Percentiles rank a stretch among this genome's conserved stretches.
These are phyloP conservation scores for Sporothrix schenckii DNA, from an alignment of 2,329 filamentous ascomycete genomes.

Conservation along the genomic window DNA sequence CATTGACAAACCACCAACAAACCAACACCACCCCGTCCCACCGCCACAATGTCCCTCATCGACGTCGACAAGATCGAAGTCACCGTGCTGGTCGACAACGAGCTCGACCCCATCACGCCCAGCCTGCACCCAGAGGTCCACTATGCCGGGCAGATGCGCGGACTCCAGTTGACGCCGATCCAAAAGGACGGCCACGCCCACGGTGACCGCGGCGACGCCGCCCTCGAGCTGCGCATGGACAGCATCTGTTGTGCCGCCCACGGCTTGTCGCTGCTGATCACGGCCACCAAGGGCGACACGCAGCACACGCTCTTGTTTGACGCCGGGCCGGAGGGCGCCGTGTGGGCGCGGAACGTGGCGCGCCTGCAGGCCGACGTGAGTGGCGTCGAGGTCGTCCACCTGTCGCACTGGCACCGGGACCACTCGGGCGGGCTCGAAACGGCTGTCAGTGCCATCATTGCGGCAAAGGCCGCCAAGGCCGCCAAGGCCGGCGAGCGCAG, in stretches of 20 bases:
- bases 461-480: conserved; percentile 42
- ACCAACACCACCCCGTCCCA: too few relatives aligned
- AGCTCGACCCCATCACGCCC: conserved; percentile 57
- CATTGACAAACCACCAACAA: too few relatives aligned
- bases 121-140: conserved; percentile 49
- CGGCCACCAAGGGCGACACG: conserved; percentile 49
- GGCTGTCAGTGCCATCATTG: conserved; percentile 53
- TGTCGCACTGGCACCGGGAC: conserved; percentile 60
- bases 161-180: conserved; percentile 45
- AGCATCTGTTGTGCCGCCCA: conserved; percentile 58
- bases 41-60: neutral
- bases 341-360: conserved; percentile 54
- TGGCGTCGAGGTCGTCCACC: conserved; percentile 51
- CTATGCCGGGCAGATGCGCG: conserved; percentile 48
- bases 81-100: conserved; percentile 57
- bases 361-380: conserved; percentile 49
- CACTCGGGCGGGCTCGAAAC: conserved; percentile 56
- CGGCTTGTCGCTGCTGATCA: conserved; percentile 57
- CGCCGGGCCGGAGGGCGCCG: conserved; percentile 55
- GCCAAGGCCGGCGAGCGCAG: conserved; percentile 19
- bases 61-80: conserved; percentile 49
- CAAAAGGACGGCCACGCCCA: neutral
- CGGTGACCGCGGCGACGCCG: conserved; percentile 47
- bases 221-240: conserved; percentile 53
- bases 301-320: conserved; percentile 57